Evolutionary conservation across 345 rosid genomes (phyloP).

Genomic region (Excoecaria agallocha): DNA sequence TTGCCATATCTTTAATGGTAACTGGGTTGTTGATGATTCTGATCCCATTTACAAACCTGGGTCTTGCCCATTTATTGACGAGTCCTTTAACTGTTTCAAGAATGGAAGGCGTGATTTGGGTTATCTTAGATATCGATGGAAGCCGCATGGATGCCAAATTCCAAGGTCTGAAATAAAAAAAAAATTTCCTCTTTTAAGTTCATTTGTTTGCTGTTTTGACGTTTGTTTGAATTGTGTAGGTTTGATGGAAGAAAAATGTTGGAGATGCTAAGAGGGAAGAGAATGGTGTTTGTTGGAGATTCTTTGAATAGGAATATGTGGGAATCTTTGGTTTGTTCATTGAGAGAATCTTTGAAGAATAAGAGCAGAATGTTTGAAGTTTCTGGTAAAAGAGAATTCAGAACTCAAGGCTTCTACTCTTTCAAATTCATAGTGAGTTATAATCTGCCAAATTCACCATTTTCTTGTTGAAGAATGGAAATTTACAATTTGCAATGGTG

Average conservation of each 20-base stretch:
- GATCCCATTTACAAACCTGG: slow-evolving; percentile 52
- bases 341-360: slow-evolving; percentile 55
- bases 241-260: slow-evolving; percentile 60
- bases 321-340: slow-evolving; percentile 62
- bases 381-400: slow-evolving; percentile 40
- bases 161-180: slow-evolving; percentile 39
- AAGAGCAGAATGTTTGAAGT: slow-evolving; percentile 45
- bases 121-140: slow-evolving; percentile 49
- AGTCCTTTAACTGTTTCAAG: slow-evolving; percentile 56
- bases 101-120: slow-evolving; percentile 52
- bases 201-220: too few relatives aligned
- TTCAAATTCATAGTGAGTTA: slow-evolving; percentile 46
- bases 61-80: slow-evolving; percentile 56
- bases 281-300: slow-evolving; percentile 66
- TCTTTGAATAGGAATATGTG: slow-evolving; percentile 75
- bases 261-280: slow-evolving; percentile 55
- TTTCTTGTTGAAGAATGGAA: too few relatives aligned
- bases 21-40: slow-evolving; percentile 54
- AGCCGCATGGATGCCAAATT: slow-evolving; percentile 52
- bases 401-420: slow-evolving; percentile 49
- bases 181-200: not conserved
- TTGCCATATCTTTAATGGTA: slow-evolving; percentile 63
- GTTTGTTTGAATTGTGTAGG: slow-evolving; percentile 25
- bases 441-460: too few relatives aligned
- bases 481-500: not conserved